phyloP scores from a whole-genome alignment of 2,329 filamentous ascomycete species.

The Penicillium sp. region DNA sequence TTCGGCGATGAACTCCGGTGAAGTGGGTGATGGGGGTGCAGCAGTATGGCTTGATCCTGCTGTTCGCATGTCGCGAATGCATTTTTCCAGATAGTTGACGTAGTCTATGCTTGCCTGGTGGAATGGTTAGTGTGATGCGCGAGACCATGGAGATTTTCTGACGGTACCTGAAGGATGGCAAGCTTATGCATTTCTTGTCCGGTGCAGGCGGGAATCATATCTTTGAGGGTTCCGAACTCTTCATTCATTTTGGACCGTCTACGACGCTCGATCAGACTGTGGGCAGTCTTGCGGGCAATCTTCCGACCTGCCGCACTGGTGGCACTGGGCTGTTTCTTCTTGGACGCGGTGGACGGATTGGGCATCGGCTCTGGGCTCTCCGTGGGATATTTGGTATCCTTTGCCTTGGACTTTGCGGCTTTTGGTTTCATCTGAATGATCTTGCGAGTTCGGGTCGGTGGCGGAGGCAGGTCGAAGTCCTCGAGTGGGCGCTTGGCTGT shows the following conservation, averaged over 20 bases:
- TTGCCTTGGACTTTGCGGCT: constrained; percentile 36
- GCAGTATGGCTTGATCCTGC: constrained; percentile 30
- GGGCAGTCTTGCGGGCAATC: constrained; percentile 92
- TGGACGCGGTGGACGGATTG: constrained; percentile 46
- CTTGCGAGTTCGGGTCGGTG: constrained; percentile 86
- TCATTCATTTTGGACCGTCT: constrained; percentile 98
- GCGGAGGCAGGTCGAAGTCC: constrained; percentile 80
- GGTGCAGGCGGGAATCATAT: constrained; percentile 93
- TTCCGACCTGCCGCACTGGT: constrained; percentile 88
- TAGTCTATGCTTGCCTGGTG: constrained; percentile 91
- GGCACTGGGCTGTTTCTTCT: constrained; percentile 75
- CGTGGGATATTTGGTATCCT: constrained; percentile 24
- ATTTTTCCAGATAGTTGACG: constrained; percentile 88
- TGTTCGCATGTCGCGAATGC: constrained; percentile 76
- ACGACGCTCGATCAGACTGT: constrained; percentile 89
- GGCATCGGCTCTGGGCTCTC: constrained; percentile 27
- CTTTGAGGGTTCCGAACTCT: constrained; percentile 89
- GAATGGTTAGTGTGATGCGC: constrained; percentile 3
- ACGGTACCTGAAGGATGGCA: constrained; percentile 81
- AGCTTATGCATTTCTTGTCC: constrained; percentile 97
- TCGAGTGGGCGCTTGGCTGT: constrained; percentile 45
- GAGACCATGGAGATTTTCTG: constrained; percentile 5
- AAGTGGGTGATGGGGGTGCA: constrained; percentile 38
- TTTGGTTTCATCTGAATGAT: constrained; percentile 97
- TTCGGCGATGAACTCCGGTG: constrained; percentile 34